phyloP scores from a whole-genome alignment of 164 flowering plant genomes.

The Nymphaea colorata region DNA sequence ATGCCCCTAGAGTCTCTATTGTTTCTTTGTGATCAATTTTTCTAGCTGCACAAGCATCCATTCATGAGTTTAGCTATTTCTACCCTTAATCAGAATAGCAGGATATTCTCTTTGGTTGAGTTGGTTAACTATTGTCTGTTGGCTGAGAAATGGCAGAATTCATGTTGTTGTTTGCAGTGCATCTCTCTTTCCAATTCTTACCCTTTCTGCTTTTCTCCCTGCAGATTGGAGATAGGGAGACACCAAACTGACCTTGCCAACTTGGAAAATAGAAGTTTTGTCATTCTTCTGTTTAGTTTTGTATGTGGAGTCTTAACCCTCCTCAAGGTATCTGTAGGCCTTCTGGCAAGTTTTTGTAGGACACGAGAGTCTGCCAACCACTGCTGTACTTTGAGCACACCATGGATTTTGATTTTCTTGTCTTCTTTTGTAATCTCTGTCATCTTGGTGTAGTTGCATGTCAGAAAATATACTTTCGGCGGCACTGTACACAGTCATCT shows the following conservation, averaged over 20 bases:
- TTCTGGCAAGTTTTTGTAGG: not conserved
- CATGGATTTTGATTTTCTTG: not conserved
- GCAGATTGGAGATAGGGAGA: slow-evolving; percentile 50
- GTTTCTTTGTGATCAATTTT: too few relatives aligned
- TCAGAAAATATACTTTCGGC: too few relatives aligned
- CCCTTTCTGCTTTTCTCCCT: not conserved
- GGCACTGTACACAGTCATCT: too few relatives aligned
- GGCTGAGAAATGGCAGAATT: not conserved
- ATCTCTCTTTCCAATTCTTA: not conserved
- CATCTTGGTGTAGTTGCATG: not conserved
- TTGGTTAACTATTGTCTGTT: not conserved
- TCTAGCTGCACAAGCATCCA: not conserved
- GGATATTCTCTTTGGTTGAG: not conserved
- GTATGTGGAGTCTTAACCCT: slow-evolving; percentile 13
- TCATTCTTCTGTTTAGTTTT: slow-evolving; percentile 39
- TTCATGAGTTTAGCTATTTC: not conserved
- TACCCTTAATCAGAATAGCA: not conserved
- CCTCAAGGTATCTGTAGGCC: not conserved
- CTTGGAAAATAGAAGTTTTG: slow-evolving; percentile 52
- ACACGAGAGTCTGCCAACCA: not conserved
- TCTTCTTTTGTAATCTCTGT: not conserved
- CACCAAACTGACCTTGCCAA: slow-evolving; percentile 32
- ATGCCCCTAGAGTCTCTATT: too few relatives aligned
- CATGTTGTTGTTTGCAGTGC: not conserved
- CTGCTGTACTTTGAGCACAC: not conserved